Evolutionary conservation across 495 filamentous ascomycete species (phyloP), one percentile per base, ranked within the genome.

Genomic region (Tuber umbilicatum): DNA sequence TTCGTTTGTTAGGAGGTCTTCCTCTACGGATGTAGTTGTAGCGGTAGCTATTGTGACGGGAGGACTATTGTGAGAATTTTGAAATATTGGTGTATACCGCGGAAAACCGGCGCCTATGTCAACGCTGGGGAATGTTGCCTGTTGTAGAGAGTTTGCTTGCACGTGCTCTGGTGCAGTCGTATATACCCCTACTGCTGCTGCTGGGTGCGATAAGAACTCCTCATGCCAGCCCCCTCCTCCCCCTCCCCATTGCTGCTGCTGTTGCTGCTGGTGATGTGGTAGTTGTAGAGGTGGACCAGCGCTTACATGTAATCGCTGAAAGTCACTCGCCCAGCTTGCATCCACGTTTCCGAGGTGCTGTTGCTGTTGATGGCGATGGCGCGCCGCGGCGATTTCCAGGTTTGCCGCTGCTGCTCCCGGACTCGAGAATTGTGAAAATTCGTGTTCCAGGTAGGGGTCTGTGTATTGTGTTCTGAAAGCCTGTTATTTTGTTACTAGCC

Each of bases 131-230:
- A 64, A 64, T 27, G 35, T 55, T 74, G 31, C 35, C 39, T 72
- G 50, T 23, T 38, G 73, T 42, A 39, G 35, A 39, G 43, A n/a
- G n/a, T 23, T 19, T n/a, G n/a, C 37, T 23, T 67, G 19, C 19
- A 9, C 27, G 19, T 67, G 70, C 23, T 43, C 69, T 2, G 40
- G 23, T 21, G n/a, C 14, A 27, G 43, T 40, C 23, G 42, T 38
- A 74, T 47, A 76, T 50, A 71, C 76, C 50, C 73, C 68, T 72
- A 74, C 76, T 76, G 85, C 84, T 69, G 80, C 70, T 70, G 73
- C 43, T 55, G 77, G 55, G 27, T 64, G 55, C 17, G 55, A 64
- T 42, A 68, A 42, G 38, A 77, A 78, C 70, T 76, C 79, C 10
- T 74, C 73, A 37, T 81, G 80, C 80, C 75, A 78, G n/a, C 39